Evolutionary conservation across 2,329 filamentous ascomycete species (phyloP).

Genomic region (Ilyonectria mors-panacis): DNA sequence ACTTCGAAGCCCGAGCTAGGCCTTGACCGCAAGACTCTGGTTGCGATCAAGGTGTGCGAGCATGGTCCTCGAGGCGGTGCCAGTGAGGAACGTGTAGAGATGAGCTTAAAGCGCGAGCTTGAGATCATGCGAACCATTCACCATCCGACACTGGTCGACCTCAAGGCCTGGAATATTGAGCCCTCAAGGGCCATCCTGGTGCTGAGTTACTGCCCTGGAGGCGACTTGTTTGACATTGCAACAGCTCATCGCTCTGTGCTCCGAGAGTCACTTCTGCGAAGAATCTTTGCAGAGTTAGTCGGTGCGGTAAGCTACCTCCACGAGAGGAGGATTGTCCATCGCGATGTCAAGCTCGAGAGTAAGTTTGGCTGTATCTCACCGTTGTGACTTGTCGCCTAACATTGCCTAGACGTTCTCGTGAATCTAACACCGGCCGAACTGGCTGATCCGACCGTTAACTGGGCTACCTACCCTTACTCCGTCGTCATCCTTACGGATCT

Average conservation of each 20-base stretch:
- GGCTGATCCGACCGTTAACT: conserved; percentile 74
- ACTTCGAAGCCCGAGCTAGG: conserved; percentile 50
- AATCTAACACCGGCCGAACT: conserved; percentile 82
- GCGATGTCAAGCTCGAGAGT: conserved; percentile 98
- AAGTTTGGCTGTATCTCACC: conserved; percentile 55
- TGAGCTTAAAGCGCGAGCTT: conserved; percentile 93
- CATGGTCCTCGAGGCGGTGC: conserved; percentile 94
- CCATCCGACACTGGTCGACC: conserved; percentile 90
- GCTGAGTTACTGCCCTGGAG: conserved; percentile 92
- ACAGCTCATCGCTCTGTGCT: conserved; percentile 79
- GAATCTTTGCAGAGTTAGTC: conserved; percentile 92
- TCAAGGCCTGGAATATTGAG: conserved; percentile 93
- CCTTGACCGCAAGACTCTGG: conserved; percentile 81
- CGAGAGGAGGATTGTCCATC: conserved; percentile 87
- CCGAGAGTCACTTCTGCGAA: conserved; percentile 78
- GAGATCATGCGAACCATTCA: conserved; percentile 92
- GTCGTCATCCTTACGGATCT: conserved; percentile 93
- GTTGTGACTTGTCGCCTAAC: conserved; percentile 17
- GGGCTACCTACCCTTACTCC: conserved; percentile 83
- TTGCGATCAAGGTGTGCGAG: conserved; percentile 96
- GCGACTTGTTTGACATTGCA: conserved; percentile 94
- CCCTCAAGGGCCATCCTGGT: conserved; percentile 87
- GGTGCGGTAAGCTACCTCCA: conserved; percentile 90
- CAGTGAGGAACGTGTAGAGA: conserved; percentile 92
- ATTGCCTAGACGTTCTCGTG: conserved; percentile 83